A percentile compares a stretch with the other conserved stretches of the same genome.
phyloP scores from a whole-genome alignment of 1,284 basidiomycete species.

The Xanthoconium separans region DNA sequence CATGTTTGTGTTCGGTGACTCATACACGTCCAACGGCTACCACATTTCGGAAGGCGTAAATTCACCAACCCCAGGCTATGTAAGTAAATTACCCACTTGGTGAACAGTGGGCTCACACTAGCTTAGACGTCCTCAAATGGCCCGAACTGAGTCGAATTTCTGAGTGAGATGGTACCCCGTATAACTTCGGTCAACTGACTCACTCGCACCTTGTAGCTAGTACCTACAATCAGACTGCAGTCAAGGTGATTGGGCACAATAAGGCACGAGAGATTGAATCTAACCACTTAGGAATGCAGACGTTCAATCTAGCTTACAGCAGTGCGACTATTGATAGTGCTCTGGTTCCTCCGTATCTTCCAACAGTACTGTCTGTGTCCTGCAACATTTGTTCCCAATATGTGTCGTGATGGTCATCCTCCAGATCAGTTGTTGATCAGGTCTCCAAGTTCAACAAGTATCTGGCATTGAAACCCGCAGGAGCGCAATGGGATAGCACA shows the following conservation, averaged over 20 bases:
- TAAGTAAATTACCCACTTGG: conserved; percentile 29
- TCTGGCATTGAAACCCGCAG: conserved; percentile 49
- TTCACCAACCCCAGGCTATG: conserved; percentile 52
- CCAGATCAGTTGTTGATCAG: conserved; percentile 62
- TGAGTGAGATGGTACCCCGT: conserved; percentile 37
- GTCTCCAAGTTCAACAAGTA: conserved; percentile 55
- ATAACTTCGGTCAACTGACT: not conserved
- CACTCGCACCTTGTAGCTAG: conserved; percentile 23
- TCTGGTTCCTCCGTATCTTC: conserved; percentile 53
- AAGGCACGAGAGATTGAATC: not conserved
- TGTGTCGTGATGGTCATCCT: not conserved
- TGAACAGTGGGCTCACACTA: conserved; percentile 3
- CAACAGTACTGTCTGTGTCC: conserved; percentile 50
- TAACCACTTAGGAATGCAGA: conserved; percentile 31
- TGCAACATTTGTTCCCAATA: not conserved
- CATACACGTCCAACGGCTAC: conserved; percentile 51
- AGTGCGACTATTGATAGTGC: conserved; percentile 64
- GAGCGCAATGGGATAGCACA: conserved; percentile 51
- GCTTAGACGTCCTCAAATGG: conserved; percentile 59
- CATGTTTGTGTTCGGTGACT: conserved; percentile 60
- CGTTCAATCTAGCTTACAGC: conserved; percentile 58
- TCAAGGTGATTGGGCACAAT: conserved; percentile 38
- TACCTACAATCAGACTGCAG: conserved; percentile 57
- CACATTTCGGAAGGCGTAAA: conserved; percentile 58
- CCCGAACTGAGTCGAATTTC: conserved; percentile 60